phyloP scores from a whole-genome alignment of 2,329 filamentous ascomycete species.

The Mollisia scopiformis region DNA sequence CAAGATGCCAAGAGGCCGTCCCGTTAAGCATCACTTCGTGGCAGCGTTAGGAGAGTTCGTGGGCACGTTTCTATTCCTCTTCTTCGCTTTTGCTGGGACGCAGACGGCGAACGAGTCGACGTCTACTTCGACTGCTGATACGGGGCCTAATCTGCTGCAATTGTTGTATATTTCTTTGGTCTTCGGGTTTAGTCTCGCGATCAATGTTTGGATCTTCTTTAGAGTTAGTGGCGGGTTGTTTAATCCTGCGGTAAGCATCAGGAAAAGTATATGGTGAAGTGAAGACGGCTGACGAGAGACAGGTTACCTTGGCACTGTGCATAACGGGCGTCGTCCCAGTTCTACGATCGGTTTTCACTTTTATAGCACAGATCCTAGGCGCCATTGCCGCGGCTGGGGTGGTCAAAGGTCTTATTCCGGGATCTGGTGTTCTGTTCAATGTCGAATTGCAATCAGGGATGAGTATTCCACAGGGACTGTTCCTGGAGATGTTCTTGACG shows the following conservation, averaged over 20 bases:
- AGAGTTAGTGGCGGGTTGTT: not conserved
- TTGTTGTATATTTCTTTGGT: conserved; percentile 3
- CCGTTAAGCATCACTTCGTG: not conserved
- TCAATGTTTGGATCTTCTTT: conserved; percentile 3
- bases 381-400: not conserved
- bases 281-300: not conserved
- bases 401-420: not conserved
- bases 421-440: not conserved
- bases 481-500: conserved; percentile 5
- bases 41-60: not conserved
- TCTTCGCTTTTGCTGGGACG: conserved; percentile 1
- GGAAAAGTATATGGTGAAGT: not conserved
- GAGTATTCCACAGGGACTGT: conserved; percentile 1
- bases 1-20: not conserved
- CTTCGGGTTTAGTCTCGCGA: not conserved
- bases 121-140: not conserved
- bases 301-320: not conserved
- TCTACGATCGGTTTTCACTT: not conserved
- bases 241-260: not conserved
- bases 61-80: conserved; percentile 1
- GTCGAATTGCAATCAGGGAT: not conserved
- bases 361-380: not conserved
- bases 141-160: not conserved
- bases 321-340: not conserved
- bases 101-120: not conserved